These are phyloP conservation scores for Symbiodinium pilosum DNA, from an alignment of 73 alveolate species.

Conservation along the genomic window DNA sequence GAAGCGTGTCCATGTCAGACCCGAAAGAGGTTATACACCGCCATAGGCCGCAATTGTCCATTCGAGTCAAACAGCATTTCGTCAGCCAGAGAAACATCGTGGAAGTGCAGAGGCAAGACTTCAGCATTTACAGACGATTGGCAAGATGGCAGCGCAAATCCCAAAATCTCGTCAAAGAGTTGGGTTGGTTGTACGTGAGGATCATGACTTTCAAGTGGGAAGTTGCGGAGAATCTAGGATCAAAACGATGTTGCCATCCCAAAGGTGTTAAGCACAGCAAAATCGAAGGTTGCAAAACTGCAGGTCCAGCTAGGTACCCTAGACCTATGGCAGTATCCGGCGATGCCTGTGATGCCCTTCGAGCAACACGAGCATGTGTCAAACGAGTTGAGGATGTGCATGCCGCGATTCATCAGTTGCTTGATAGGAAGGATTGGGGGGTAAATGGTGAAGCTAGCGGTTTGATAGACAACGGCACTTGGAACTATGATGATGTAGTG, in stretches of 20 bases:
- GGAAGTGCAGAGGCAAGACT: not conserved
- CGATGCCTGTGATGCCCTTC: constrained; percentile 23
- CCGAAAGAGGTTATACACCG: not conserved
- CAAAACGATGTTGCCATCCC: not conserved
- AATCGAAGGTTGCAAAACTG: not conserved
- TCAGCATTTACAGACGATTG: not conserved
- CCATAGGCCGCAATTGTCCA: not conserved
- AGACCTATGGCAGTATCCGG: not conserved
- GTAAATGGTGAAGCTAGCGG: constrained; percentile 31
- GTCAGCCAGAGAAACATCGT: not conserved
- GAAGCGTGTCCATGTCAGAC: not conserved
- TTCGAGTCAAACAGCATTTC: not conserved
- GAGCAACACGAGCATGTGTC: not conserved
- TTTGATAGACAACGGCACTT: constrained; percentile 14
- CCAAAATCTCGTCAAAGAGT: too few species aligned
- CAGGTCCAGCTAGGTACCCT: not conserved
- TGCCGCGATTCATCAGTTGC: constrained; percentile 23
- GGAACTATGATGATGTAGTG: constrained; percentile 23
- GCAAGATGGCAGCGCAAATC: not conserved
- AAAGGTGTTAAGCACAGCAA: not conserved
- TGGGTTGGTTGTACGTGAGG: too few species aligned
- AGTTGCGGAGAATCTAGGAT: not conserved
- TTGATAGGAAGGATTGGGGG: constrained; percentile 24
- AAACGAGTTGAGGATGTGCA: not conserved
- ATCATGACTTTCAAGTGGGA: not conserved